Percentiles rank a stretch among this genome's conserved stretches.
Conservation (phyloP, 208 protist genomes). For the Angomonas ambiguus region DNA sequence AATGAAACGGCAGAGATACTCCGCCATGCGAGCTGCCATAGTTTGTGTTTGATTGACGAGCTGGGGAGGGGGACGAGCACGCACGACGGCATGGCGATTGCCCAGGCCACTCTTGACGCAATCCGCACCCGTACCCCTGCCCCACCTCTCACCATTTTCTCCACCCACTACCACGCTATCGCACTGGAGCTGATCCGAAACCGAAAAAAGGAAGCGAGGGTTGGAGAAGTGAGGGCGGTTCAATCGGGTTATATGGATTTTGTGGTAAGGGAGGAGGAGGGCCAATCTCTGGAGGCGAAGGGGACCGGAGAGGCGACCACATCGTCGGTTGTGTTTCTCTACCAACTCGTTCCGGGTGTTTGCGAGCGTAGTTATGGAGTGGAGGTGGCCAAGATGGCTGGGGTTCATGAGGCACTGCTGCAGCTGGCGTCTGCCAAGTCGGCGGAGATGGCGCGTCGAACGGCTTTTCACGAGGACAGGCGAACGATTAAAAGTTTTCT, state of each 20-base stretch:
- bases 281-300: not conserved
- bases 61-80: constrained; percentile 97
- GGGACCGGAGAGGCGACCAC: not conserved
- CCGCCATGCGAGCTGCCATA: constrained; percentile 81
- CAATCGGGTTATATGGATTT: constrained; percentile 90
- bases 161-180: constrained; percentile 98
- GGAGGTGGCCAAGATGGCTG: constrained; percentile 88
- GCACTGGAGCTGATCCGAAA: constrained; percentile 71
- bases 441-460: constrained; percentile 46
- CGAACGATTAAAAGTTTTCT: constrained; percentile 13
- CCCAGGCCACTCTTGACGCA: constrained; percentile 90
- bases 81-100: constrained; percentile 97
- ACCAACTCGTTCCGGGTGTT: constrained; percentile 80
- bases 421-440: constrained; percentile 59
- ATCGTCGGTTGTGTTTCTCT: constrained; percentile 78
- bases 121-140: constrained; percentile 29
- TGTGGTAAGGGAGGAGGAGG: constrained; percentile 26
- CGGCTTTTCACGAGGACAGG: constrained; percentile 55
- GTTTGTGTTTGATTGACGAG: constrained; percentile 98
- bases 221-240: constrained; percentile 15
- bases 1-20: constrained; percentile 89
- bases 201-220: not conserved
- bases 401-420: constrained; percentile 55
- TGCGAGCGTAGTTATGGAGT: constrained; percentile 89
- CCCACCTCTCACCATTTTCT: constrained; percentile 90